These are phyloP conservation scores for Taphrina flavorubra DNA, from an alignment of 1,139 yeast species.

Conservation along the genomic window DNA sequence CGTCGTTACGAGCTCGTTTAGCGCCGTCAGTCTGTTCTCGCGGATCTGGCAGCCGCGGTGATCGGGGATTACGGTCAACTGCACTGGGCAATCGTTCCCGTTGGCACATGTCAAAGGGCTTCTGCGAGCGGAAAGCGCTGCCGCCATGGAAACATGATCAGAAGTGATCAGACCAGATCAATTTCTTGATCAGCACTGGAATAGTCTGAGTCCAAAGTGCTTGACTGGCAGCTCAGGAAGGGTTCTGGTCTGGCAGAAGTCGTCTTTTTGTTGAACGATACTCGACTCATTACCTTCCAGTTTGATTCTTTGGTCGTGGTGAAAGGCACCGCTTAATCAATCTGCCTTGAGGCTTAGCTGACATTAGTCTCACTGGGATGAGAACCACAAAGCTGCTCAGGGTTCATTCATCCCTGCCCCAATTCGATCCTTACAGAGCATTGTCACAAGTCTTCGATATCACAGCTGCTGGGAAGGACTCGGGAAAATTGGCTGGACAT, in stretches of 20 bases:
- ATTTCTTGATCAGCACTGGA: background rate
- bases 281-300: background rate
- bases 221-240: background rate
- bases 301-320: too few species aligned
- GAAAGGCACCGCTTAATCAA: too few species aligned
- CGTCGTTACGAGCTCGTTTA: constrained; percentile 1
- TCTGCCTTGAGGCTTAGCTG: too few species aligned
- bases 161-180: background rate
- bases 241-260: background rate
- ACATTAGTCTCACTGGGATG: background rate
- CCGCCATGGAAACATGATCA: background rate
- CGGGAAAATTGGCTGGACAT: background rate
- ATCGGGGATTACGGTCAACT: background rate
- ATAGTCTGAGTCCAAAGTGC: background rate
- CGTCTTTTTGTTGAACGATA: background rate
- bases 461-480: background rate
- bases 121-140: too few species aligned
- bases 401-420: background rate
- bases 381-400: background rate
- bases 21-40: background rate
- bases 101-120: background rate
- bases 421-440: constrained; percentile 12
- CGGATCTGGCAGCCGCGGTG: too few species aligned
- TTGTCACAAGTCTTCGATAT: constrained; percentile 10
- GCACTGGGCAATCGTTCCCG: background rate